Conservation (phyloP, 1,284 basidiomycete species). For the Ceratobasidium sp. region DNA sequence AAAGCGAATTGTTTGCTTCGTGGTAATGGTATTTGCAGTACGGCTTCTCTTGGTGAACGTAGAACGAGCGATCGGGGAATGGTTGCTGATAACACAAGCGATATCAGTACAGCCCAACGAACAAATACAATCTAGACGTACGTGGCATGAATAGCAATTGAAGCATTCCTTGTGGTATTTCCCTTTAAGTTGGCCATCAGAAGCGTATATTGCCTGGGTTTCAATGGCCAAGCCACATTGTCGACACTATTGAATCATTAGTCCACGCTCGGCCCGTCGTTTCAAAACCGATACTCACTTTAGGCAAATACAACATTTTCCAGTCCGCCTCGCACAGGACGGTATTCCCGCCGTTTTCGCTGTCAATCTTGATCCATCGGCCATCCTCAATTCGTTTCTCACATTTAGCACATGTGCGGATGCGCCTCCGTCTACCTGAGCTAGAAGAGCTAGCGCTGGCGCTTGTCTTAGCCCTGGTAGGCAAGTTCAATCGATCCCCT, state of each 20-base stretch:
- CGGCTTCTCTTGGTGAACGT: conserved; percentile 87
- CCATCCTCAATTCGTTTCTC: conserved; percentile 78
- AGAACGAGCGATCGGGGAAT: conserved; percentile 90
- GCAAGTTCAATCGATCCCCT: conserved; percentile 24
- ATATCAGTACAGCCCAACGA: conserved; percentile 27
- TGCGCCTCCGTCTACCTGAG: conserved; percentile 45
- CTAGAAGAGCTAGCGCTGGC: conserved; percentile 37
- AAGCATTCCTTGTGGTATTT: conserved; percentile 93
- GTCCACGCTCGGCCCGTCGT: conserved; percentile 46
- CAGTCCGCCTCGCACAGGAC: conserved; percentile 87
- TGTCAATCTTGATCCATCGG: conserved; percentile 81
- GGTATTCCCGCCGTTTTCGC: conserved; percentile 63
- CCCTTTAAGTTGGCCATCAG: conserved; percentile 91
- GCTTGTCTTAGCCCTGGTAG: conserved; percentile 24
- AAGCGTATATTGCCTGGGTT: conserved; percentile 90
- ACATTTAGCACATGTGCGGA: conserved; percentile 72
- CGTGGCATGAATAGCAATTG: conserved; percentile 84
- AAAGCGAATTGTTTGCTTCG: conserved; percentile 88
- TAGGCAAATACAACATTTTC: conserved; percentile 94
- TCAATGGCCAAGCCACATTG: conserved; percentile 87
- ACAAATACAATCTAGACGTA: conserved; percentile 57
- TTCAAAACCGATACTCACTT: conserved; percentile 64
- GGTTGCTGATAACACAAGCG: conserved; percentile 68
- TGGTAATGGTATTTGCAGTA: conserved; percentile 92
- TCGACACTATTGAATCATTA: conserved; percentile 71